A percentile compares a stretch with the other conserved stretches of the same genome.
Evolutionary conservation across 768 basidiomycete genomes (phyloP).

Genomic region (Tephrocybe sp.): DNA sequence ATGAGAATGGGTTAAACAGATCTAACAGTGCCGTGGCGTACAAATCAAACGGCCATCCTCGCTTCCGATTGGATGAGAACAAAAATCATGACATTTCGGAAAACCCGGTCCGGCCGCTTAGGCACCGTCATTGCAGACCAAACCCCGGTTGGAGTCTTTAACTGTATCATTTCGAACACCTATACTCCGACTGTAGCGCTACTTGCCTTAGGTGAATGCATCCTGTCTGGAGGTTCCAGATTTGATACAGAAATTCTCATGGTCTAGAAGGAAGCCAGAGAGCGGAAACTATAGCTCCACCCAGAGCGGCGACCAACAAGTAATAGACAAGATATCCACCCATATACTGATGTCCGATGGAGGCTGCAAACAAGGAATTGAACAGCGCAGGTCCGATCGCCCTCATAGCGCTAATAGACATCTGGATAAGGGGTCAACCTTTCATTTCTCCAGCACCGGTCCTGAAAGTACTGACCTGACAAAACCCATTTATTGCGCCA

Average conservation of each 20-base stretch:
- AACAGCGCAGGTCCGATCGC: conserved; percentile 55
- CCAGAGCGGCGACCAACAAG: conserved; percentile 26
- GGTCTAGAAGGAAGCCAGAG: conserved; percentile 30
- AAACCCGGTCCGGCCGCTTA: too few species aligned
- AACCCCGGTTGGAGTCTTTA: too few species aligned
- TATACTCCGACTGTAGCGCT: too few species aligned
- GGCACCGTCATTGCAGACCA: too few species aligned
- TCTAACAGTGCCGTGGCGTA: background rate
- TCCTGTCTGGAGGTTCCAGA: too few species aligned
- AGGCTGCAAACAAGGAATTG: conserved; percentile 64
- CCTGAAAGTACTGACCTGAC: conserved; percentile 6
- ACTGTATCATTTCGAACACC: too few species aligned
- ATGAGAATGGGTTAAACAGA: background rate
- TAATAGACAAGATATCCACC: conserved; percentile 56
- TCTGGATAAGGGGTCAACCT: conserved; percentile 20
- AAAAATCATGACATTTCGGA: background rate
- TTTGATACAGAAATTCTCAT: too few species aligned
- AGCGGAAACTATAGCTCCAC: conserved; percentile 25
- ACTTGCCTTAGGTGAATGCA: too few species aligned
- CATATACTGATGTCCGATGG: conserved; percentile 46
- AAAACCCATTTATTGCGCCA: conserved; percentile 40
- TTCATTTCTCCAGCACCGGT: background rate
- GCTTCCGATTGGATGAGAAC: background rate
- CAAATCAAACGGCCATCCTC: background rate
- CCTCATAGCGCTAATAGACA: conserved; percentile 38